Evolutionary conservation across 2,329 filamentous ascomycete genomes (phyloP).

Genomic region (Bipolaris gigantea): DNA sequence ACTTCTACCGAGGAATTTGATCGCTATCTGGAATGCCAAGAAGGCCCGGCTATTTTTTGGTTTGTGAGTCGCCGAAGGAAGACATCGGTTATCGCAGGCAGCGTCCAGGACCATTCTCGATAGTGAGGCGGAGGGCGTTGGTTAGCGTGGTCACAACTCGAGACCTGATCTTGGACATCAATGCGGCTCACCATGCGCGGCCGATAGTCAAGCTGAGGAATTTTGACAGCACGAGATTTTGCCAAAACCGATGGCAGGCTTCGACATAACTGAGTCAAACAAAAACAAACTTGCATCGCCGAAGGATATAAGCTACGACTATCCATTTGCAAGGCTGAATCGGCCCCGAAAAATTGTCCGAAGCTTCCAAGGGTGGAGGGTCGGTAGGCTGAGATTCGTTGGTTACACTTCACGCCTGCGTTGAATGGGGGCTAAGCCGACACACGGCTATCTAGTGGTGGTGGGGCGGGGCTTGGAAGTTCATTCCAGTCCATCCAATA

Average conservation of each 20-base stretch:
- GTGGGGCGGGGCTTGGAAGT: neutral
- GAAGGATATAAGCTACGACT: too few relatives aligned
- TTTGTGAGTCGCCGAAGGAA: neutral
- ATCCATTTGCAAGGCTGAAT: too few relatives aligned
- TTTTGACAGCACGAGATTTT: neutral
- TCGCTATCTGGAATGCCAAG: neutral
- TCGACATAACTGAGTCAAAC: too few relatives aligned
- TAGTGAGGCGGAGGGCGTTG: neutral
- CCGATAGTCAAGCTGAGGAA: neutral
- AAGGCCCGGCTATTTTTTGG: neutral
- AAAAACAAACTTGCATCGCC: too few relatives aligned
- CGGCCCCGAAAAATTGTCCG: neutral
- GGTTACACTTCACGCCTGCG: slow-evolving; percentile 2
- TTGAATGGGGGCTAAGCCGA: neutral
- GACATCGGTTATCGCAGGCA: neutral
- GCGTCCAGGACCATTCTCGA: neutral
- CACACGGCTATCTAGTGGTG: neutral
- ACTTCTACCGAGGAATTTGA: neutral
- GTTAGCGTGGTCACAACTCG: neutral
- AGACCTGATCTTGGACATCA: neutral
- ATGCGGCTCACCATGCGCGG: neutral
- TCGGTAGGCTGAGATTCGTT: neutral
- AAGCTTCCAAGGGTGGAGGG: neutral
- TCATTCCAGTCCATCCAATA: neutral
- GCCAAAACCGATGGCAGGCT: neutral